Evolutionary conservation across 768 basidiomycete species (phyloP), one percentile per base, ranked within the genome.

Genomic region (Boletus subparvulus): DNA sequence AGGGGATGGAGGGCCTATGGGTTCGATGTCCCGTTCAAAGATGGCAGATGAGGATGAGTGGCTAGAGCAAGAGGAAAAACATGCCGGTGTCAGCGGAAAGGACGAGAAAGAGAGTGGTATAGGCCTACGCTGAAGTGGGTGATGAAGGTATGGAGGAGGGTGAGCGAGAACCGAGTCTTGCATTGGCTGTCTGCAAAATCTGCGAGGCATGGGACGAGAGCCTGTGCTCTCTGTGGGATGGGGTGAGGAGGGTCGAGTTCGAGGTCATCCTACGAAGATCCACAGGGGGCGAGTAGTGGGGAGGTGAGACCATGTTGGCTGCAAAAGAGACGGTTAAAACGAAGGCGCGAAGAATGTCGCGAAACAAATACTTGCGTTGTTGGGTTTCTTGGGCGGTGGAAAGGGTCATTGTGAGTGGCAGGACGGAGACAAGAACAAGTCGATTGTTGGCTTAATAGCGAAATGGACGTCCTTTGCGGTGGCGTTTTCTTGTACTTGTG

Each of bases 21-120:
- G 86, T 62, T 94, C 92, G 60, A 95, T 92, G 69, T 95, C 92
- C 36, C 92, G 84, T 73, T 95, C 92, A 58, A 95, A 95, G 55
- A 94, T 95, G 37, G 92, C 92, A 1, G 91, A 93, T 0, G 90
- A 90, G 0, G 90, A 90, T 0, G 90, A 93, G 64, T 90, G 83
- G 1, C 64, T 60, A 50, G 54, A 56, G 39, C 47, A 32, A 44
- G 12, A 17, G 12, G 13, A 21, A 52, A 45, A 56, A 28, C 3
- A 52, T 16, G 47, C 24, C 24, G 43, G 32, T 36, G 60, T 61
- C 14, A 67, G 56, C 37, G 42, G 32, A 47, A 16, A 50, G 50
- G 21, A 47, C 35, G 42, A 19, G 28, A 41, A 52, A 50, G 39
- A 28, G 33, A 35, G 61, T 54, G 66, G 61, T 46, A 51, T 24